Percentiles rank a stretch among this genome's conserved stretches.
Evolutionary conservation across 495 filamentous ascomycete genomes (phyloP).

Genomic region (Lophiostoma macrostomum): DNA sequence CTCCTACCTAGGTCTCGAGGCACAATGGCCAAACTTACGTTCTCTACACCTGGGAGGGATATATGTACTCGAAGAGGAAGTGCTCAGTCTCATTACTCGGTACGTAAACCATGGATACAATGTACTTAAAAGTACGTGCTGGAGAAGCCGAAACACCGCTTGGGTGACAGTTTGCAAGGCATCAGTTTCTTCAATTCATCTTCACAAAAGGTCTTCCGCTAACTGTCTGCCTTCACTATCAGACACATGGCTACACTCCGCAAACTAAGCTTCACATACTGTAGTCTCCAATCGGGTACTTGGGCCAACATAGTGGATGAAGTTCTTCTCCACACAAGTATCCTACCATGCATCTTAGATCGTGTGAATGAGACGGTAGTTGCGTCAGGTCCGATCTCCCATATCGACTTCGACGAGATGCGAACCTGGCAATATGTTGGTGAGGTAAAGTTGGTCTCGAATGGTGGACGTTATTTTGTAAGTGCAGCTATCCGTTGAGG

Average conservation of each 20-base stretch:
- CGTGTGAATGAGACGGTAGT: conserved; percentile 16
- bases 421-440: conserved; percentile 16
- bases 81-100: conserved; percentile 13
- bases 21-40: conserved; percentile 17
- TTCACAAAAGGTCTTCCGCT: too few relatives aligned
- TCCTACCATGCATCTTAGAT: conserved; percentile 2
- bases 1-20: conserved; percentile 1
- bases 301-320: conserved; percentile 24
- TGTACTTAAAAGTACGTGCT: too few relatives aligned
- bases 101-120: too few relatives aligned
- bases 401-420: conserved; percentile 2
- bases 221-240: too few relatives aligned
- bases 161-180: too few relatives aligned
- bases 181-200: too few relatives aligned
- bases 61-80: conserved; percentile 5
- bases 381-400: neutral
- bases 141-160: too few relatives aligned
- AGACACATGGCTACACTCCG: conserved; percentile 15
- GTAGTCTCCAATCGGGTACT: conserved; percentile 9
- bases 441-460: neutral
- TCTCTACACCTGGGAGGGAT: conserved; percentile 13
- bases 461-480: conserved; percentile 16
- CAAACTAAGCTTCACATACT: conserved; percentile 5
- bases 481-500: neutral
- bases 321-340: conserved; percentile 3